These are phyloP conservation scores for Diplodia intermedia DNA, from an alignment of 2,329 filamentous ascomycete species.

Conservation along the genomic window DNA sequence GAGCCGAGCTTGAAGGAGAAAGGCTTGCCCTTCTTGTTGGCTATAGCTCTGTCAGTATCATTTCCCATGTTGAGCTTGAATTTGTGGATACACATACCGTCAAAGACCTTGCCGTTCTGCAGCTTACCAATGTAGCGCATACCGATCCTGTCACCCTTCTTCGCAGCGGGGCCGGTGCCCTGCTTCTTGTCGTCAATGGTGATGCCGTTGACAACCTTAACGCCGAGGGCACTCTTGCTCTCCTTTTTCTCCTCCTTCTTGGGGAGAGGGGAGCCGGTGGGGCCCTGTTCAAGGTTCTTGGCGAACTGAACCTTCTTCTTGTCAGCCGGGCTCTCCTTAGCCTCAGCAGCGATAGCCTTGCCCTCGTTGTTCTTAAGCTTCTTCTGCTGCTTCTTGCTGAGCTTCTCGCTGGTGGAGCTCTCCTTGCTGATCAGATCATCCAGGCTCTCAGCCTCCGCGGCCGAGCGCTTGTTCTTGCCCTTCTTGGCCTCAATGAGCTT, in stretches of 20 bases:
- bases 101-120: constrained; percentile 91
- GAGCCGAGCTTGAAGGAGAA: constrained; percentile 94
- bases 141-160: constrained; percentile 87
- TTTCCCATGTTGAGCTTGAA: not conserved
- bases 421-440: constrained; percentile 84
- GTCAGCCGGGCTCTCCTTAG: constrained; percentile 60
- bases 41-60: constrained; percentile 54
- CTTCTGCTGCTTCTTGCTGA: constrained; percentile 97
- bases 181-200: constrained; percentile 95
- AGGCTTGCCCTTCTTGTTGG: constrained; percentile 98
- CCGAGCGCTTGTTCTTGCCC: constrained; percentile 93
- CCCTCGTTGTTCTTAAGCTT: constrained; percentile 99
- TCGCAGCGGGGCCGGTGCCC: constrained; percentile 81
- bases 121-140: constrained; percentile 99
- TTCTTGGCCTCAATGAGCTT: constrained; percentile 63
- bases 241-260: constrained; percentile 51
- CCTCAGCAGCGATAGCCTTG: constrained; percentile 67
- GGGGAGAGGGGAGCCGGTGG: constrained; percentile 64
- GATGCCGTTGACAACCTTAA: constrained; percentile 85
- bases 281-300: constrained; percentile 97
- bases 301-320: constrained; percentile 99
- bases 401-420: constrained; percentile 69
- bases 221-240: constrained; percentile 64
- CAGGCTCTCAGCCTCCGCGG: constrained; percentile 70
- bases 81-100: constrained; percentile 66